These are phyloP conservation scores for Zea mays DNA, from an alignment of 176 grass and related monocot species.

Conservation along the genomic window Zm-B73-REFERENCE-NAM-5.0 NC_050100.1:84050001-84050500, in stretches of 20 bases:
- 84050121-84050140: conserved; percentile 67
- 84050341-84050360: conserved; percentile 77
- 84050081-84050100: conserved; percentile 67
- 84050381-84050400: conserved; percentile 39
- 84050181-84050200: conserved; percentile 34
- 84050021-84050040: conserved; percentile 50
- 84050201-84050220: conserved; percentile 28
- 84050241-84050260: conserved; percentile 30
- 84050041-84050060: conserved; percentile 92
- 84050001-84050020: conserved; percentile 69
- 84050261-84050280: conserved; percentile 78
- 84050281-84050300: conserved; percentile 37
- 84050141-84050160: conserved; percentile 63
- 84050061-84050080: conserved; percentile 58
- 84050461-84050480: too few relatives aligned
- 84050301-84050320: conserved; percentile 75
- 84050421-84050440: background rate
- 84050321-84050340: conserved; percentile 81
- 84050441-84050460: background rate
- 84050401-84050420: background rate
- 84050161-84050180: conserved; percentile 58
- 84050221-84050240: background rate
- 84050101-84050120: conserved; percentile 75
- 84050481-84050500: too few relatives aligned
- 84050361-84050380: conserved; percentile 46